Evolutionary conservation across 2,329 filamentous ascomycete species (phyloP), one percentile per base, ranked within the genome.

Genomic region (Aspergillus tubingensis): DNA sequence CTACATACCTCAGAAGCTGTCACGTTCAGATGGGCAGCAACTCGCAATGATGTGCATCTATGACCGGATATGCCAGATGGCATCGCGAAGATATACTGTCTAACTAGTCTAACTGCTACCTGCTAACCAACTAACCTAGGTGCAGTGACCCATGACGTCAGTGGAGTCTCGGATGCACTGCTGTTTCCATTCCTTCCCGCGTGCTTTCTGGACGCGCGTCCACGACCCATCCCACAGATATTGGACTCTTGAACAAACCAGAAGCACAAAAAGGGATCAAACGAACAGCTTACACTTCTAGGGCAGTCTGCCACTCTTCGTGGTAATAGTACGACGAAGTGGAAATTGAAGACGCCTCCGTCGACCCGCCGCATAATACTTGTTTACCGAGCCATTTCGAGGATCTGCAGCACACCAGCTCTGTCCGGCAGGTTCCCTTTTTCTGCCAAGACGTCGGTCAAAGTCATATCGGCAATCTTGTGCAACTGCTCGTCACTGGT

Each of bases 401-500:
- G n/a, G 8, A 55, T 55, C 25, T 21, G 39, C 17, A 55, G 39
- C 30, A 55, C 27, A 8, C 23, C 53, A 27, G 44, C 53, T 19
- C 36, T 55, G 15, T 55, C 53, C 2, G 52, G 52, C 6, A 55
- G 27, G 39, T n/a, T 23, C 53, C 17, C 32, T 6, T 21, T 17
- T n/a, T 32, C 17, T n/a, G 53, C 39, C 25, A 55, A 32, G 25
- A 32, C 53, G 41, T 55, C 53, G 21, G 53, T 55, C 25, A 55
- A 21, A 27, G 39, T 44, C 53, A 55, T 43, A n/a, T 47, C 39
- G 8, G 53, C 39, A 17, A 55, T 55, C 53, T 55, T 44, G 39
- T 55, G 53, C 39, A 55, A 21, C 53, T 55, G 53, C 21, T 43
- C 53, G 32, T 55, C 53, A 43, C 43, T 43, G 25, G 41, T 55